phyloP scores from a whole-genome alignment of 2,329 filamentous ascomycete genomes.

The Alternaria sp. region DNA sequence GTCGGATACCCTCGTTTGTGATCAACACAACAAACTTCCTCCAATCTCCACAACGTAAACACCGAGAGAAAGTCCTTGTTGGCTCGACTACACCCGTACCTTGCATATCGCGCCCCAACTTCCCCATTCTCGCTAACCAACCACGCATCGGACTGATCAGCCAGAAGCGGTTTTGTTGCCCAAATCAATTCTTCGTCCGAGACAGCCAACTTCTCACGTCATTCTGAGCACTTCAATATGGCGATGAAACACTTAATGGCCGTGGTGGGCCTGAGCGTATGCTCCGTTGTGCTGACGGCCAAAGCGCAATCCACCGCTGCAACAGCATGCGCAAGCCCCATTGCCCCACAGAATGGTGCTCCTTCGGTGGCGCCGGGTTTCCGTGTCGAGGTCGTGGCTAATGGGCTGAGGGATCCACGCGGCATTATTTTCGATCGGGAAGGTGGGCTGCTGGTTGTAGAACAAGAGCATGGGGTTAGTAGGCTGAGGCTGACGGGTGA shows the following conservation, averaged over 20 bases:
- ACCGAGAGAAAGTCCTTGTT: constrained; percentile 1
- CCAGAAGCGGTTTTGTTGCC: constrained; percentile 1
- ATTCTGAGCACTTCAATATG: constrained; percentile 23
- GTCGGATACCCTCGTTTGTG: background rate
- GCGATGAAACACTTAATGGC: constrained; percentile 37
- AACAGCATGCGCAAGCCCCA: constrained; percentile 46
- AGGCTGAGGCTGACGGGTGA: constrained; percentile 47
- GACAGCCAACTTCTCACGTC: constrained; percentile 20
- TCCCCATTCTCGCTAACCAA: background rate
- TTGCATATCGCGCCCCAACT: constrained; percentile 8
- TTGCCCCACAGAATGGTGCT: constrained; percentile 48
- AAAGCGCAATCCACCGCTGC: constrained; percentile 34
- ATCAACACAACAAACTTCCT: background rate
- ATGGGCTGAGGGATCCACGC: constrained; percentile 55
- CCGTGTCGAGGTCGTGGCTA: constrained; percentile 56
- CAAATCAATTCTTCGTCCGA: constrained; percentile 2
- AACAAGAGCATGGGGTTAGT: constrained; percentile 52
- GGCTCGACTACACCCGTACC: constrained; percentile 13
- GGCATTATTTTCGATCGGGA: constrained; percentile 58
- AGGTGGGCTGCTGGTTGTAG: constrained; percentile 60
- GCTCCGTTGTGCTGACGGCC: constrained; percentile 31
- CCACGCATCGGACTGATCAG: background rate
- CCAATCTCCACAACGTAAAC: background rate
- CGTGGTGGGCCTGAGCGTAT: constrained; percentile 21
- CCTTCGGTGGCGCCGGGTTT: constrained; percentile 56